Evolutionary conservation across 2,329 filamentous ascomycete species (phyloP), one percentile per base, ranked within the genome.

Genomic region (Dactylellina haptotyla): DNA sequence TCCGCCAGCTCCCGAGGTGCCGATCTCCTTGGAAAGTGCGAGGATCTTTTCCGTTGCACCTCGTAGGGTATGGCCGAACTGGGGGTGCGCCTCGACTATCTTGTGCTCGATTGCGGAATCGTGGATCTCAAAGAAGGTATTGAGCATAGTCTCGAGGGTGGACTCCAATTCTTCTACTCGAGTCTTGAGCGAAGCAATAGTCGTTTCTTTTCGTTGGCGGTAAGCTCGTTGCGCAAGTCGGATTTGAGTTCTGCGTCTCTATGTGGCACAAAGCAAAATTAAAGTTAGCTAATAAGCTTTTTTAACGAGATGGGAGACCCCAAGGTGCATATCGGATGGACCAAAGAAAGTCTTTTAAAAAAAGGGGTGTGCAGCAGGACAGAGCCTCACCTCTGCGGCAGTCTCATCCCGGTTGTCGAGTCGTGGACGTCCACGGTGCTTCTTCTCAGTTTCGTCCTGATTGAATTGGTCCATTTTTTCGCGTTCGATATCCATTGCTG

Each of bases 191-290:
- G 87, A 87, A 26, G 87, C 85, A 64, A 96, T 94, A 3, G 90
- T 90, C 20, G 86, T 89, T 79, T 96, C 93, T 81, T 96, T 96
- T 57, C 93, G 88, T 78, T 90, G 87, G 14, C 93, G 87, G 79
- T 96, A 96, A 0, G 92, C 92, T 76, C 92, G 85, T 80, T 96
- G 93, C 1, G 93, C 93, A 62, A 94, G 85, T 23, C 93, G 88
- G 75, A 97, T 95, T 79, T 97, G 93, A 3, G 91, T 94, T 62
- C 93, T 87, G 58, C 93, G 89, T 75, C 92, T 89, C 90, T 91
- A 76, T 46, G 46, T 53, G 30, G 45, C 18, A 67, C 73, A 73
- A 78, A 51, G 76, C 34, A 50, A 57, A 79, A 59, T 43, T 65
- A 64, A 37, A 37, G 30, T 18, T 16, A 45, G 54, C 30, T 50